Base-by-base conservation (phyloP, 306 rosid species). In the Crataegus laevigata region DNA sequence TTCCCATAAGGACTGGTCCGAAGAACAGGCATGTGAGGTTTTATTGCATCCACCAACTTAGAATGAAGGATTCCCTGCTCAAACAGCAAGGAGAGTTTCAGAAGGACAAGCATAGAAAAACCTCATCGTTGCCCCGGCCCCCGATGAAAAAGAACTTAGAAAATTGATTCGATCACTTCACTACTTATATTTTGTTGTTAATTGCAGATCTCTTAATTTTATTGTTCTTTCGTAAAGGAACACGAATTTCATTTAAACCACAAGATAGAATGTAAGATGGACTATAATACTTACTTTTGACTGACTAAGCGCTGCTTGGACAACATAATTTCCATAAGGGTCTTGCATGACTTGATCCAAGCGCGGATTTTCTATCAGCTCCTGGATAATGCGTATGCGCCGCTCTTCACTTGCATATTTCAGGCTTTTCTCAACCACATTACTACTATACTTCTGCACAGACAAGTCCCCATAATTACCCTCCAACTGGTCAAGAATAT, bases 311-410 rank as follows among this genome's bases (percentile, higher is more conserved):
- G 90, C 92, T 4, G 82, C 83, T 75, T 88, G 92, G 66, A 86
- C 73, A 59, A 79, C 88, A 73, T 84, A 88, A 52, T 88, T 88
- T 0, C 88, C 92, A 21, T 77, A 86, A 58, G 88, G 87, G 76
- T 88, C 89, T 65, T 79, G 90, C 87, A 88, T 81, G 73, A 88
- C 75, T 73, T 84, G 86, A 73, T 82, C 89, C 25, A 88, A 76
- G 21, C 69, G 78, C 1, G 78, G 77, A 76, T 79, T 67, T 5
- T 55, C 66, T 1, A 88, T 75, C 71, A 88, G 70, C 73, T 88
- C 87, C 66, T 72, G 69, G 54, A 88, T 75, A 34, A 88, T 67
- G 11, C 43, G 52, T 55, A 29, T 8, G 2, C 61, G 57, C 17
- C 10, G 11, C 66, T 79, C 87, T 61, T 78, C 88, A 65, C 51